Conservation (phyloP, 140 eudicot genomes). For the Bidens hawaiensis region DNA sequence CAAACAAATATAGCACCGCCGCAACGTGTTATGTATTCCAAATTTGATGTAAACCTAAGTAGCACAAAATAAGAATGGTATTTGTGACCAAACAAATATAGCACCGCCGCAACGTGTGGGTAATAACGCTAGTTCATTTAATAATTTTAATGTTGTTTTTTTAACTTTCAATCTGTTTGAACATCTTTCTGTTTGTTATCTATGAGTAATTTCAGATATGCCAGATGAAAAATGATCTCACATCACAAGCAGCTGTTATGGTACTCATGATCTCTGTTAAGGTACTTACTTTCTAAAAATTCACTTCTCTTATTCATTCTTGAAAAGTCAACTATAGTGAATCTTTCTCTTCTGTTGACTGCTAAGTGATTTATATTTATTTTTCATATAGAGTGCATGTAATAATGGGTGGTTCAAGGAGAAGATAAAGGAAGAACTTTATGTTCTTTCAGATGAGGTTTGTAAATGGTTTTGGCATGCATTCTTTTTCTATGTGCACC, state of each 20-base stretch:
- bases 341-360: not conserved
- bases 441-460: constrained; percentile 61
- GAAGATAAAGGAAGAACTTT: constrained; percentile 55
- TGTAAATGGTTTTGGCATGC: constrained; percentile 13
- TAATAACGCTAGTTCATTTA: too few relatives aligned
- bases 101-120: too few relatives aligned
- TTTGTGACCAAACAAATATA: not conserved
- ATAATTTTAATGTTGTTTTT: too few relatives aligned
- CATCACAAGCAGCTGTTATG: constrained; percentile 64
- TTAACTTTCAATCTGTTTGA: too few relatives aligned
- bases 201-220: constrained; percentile 48
- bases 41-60: too few relatives aligned
- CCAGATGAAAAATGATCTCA: constrained; percentile 42
- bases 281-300: constrained; percentile 38
- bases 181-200: constrained; percentile 6
- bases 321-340: not conserved
- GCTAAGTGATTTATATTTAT: not conserved
- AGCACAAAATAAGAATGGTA: too few relatives aligned
- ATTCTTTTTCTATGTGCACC: constrained; percentile 10
- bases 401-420: constrained; percentile 61
- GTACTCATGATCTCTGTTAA: constrained; percentile 83
- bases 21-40: too few relatives aligned
- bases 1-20: not conserved
- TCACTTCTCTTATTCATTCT: too few relatives aligned
- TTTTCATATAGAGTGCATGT: constrained; percentile 78